Conservation (phyloP, 805 yeast genomes). For the Hanseniaspora guilliermondii region DNA sequence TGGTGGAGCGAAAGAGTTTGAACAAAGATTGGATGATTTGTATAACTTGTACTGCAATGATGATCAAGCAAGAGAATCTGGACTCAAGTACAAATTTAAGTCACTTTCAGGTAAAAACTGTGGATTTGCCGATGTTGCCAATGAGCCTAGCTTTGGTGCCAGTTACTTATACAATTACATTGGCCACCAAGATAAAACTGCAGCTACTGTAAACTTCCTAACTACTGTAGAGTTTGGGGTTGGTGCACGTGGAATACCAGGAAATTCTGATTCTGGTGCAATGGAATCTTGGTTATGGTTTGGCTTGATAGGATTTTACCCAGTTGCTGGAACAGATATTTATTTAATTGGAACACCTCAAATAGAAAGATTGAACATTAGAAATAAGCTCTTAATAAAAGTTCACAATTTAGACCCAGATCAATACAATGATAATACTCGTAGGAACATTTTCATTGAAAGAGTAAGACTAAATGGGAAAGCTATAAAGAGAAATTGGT, state of each 20-base stretch:
- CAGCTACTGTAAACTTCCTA: slow-evolving; percentile 25
- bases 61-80: not conserved
- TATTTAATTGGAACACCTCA: slow-evolving; percentile 28
- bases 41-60: slow-evolving; percentile 23
- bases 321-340: slow-evolving; percentile 29
- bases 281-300: slow-evolving; percentile 31
- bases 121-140: slow-evolving; percentile 28
- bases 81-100: not conserved
- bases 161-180: slow-evolving; percentile 28
- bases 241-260: slow-evolving; percentile 28
- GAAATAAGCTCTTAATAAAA: slow-evolving; percentile 22
- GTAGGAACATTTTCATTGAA: slow-evolving; percentile 24
- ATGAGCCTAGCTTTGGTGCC: slow-evolving; percentile 30
- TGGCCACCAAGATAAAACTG: slow-evolving; percentile 24
- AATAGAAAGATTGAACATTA: slow-evolving; percentile 20
- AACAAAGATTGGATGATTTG: slow-evolving; percentile 28
- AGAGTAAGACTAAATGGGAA: slow-evolving; percentile 26
- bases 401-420: slow-evolving; percentile 21
- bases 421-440: not conserved
- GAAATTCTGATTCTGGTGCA: slow-evolving; percentile 32
- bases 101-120: not conserved
- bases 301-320: slow-evolving; percentile 28
- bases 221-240: slow-evolving; percentile 22
- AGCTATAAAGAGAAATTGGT: slow-evolving; percentile 24
- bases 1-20: slow-evolving; percentile 25